phyloP scores from a whole-genome alignment of 2,329 filamentous ascomycete species.

The Diplodia sapinea region DNA sequence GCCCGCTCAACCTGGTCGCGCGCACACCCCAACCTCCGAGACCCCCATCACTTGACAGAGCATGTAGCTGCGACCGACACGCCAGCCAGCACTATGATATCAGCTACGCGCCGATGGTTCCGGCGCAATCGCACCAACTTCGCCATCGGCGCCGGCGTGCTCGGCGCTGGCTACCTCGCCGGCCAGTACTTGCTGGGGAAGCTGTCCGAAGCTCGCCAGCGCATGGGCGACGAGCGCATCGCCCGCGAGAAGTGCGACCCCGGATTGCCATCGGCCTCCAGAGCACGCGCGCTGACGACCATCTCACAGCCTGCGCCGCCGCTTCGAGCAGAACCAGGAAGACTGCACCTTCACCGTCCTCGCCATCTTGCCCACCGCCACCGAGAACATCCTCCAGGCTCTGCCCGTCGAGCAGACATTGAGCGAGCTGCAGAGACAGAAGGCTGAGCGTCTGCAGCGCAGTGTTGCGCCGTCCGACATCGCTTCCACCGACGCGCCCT shows the following conservation, averaged over 20 bases:
- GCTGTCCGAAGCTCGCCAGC: constrained; percentile 90
- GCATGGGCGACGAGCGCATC: constrained; percentile 94
- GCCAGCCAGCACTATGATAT: constrained; percentile 58
- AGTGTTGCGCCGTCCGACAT: constrained; percentile 63
- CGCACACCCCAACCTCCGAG: constrained; percentile 25
- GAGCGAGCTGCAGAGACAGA: constrained; percentile 92
- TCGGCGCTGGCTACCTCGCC: constrained; percentile 89
- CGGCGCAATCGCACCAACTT: constrained; percentile 89
- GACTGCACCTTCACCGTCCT: constrained; percentile 98
- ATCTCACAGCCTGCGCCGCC: constrained; percentile 75
- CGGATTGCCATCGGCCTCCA: not conserved
- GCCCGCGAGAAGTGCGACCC: constrained; percentile 87
- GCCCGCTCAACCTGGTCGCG: constrained; percentile 15
- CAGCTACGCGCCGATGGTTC: constrained; percentile 85
- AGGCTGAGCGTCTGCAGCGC: constrained; percentile 71
- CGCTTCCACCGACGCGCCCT: constrained; percentile 57
- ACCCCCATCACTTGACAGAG: constrained; percentile 30
- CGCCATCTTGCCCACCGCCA: constrained; percentile 90
- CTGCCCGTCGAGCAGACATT: constrained; percentile 93
- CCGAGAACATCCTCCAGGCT: constrained; percentile 83
- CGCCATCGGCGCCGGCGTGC: constrained; percentile 82
- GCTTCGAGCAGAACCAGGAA: constrained; percentile 98
- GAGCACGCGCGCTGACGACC: constrained; percentile 32
- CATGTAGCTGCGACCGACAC: constrained; percentile 21
- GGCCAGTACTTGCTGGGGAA: constrained; percentile 92